phyloP scores from a whole-genome alignment of 352 stramenopile species.

The Globisporangium camurandrum region DNA sequence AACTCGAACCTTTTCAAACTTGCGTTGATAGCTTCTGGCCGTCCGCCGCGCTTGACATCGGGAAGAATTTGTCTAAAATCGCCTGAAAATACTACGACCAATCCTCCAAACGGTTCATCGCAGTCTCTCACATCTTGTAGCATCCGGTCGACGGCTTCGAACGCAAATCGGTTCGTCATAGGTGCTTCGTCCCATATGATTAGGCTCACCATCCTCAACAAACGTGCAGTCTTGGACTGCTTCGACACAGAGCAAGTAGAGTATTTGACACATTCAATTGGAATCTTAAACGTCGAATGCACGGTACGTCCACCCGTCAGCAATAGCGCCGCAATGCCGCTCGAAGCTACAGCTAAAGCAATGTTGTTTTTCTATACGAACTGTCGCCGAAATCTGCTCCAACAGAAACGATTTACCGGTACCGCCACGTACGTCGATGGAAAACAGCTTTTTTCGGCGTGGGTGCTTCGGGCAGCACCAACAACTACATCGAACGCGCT shows the following conservation, averaged over 20 bases:
- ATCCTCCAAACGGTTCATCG: conserved; percentile 17
- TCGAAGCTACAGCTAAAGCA: not conserved
- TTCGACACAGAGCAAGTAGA: conserved; percentile 18
- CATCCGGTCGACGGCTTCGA: conserved; percentile 19
- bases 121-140: conserved; percentile 12
- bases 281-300: conserved; percentile 26
- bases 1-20: conserved; percentile 11
- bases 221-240: conserved; percentile 6
- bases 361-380: conserved; percentile 8
- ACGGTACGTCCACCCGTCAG: conserved; percentile 21
- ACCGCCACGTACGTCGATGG: conserved; percentile 23
- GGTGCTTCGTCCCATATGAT: conserved; percentile 11
- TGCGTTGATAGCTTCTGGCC: conserved; percentile 8
- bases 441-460: conserved; percentile 14
- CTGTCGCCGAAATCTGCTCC: conserved; percentile 15
- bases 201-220: conserved; percentile 8
- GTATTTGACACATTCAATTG: conserved; percentile 9
- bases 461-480: not conserved
- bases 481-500: not conserved
- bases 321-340: conserved; percentile 22
- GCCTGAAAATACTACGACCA: conserved; percentile 14
- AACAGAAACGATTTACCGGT: conserved; percentile 26
- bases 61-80: conserved; percentile 22
- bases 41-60: conserved; percentile 6
- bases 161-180: conserved; percentile 8